Base-by-base conservation (phyloP, 2,329 filamentous ascomycete species). In the Didymella glomerata region DNA sequence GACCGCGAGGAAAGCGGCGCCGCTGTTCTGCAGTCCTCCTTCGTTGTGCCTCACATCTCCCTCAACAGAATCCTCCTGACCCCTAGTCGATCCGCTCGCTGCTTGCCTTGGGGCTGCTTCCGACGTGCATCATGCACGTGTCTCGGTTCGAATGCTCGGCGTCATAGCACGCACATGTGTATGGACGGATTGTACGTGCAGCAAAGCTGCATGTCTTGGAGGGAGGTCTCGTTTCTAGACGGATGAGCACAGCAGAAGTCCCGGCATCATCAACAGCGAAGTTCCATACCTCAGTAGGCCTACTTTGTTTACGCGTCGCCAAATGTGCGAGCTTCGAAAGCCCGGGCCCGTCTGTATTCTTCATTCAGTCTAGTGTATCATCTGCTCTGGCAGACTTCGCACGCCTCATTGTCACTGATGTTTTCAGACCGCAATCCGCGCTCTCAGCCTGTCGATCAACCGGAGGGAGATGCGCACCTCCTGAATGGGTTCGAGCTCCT, bases 321-420 rank as follows among this genome's bases (percentile, higher is more conserved):
- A 5, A 7, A 22, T 6, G 14, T 42, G 20, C 40, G 16, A 25
- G 18, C 22, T 24, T 25, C 11, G 13, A 14, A 3, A 42, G 18
- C 8, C 36, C n/a, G 18, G n/a, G 41, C 14, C 14, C 16, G 2
- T 44, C 13, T 44, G 16, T 24, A n/a, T 7, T 10, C 41, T 14
- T 27, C 22, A 36, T 44, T 24, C 41, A 10, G 24, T 13, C 41
- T 27, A 9, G n/a, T 20, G 11, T 27, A 27, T 3, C 22, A 13
- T 44, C 41, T 44, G 41, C 41, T n/a, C 41, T n/a, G 41, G 22
- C 41, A 44, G 41, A 44, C 22, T 44, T 27, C 41, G 22, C 41
- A n/a, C 41, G 41, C 6, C 14, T 27, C 14, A 44, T 27, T n/a
- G 20, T 10, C 4, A 13, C 41, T 27, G 41, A 24, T 25, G 24